These are phyloP conservation scores for Mycosarcoma maydis DNA, from an alignment of 1,284 basidiomycete species.

Conservation along the genomic window DNA sequence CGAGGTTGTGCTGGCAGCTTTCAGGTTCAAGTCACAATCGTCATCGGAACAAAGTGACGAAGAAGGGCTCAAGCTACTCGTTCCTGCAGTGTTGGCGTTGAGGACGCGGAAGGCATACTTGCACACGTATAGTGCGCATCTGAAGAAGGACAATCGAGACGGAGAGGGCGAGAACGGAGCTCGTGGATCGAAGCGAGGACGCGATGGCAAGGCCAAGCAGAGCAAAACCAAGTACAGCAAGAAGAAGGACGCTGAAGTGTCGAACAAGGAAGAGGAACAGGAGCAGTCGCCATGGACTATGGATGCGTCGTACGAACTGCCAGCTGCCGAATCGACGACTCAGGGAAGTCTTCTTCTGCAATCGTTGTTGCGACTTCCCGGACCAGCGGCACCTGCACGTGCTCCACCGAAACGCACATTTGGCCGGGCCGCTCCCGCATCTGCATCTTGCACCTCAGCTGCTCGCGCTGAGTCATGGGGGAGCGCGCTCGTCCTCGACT, in stretches of 20 bases:
- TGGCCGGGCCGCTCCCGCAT: slow-evolving; percentile 14
- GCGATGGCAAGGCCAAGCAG: slow-evolving; percentile 24
- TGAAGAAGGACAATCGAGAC: slow-evolving; percentile 10
- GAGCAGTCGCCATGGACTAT: slow-evolving; percentile 16
- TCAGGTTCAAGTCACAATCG: slow-evolving; percentile 9
- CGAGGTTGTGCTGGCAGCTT: slow-evolving; percentile 23
- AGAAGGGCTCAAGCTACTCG: slow-evolving; percentile 25
- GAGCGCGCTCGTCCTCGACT: slow-evolving; percentile 35
- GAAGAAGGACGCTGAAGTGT: slow-evolving; percentile 4
- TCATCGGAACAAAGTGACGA: neutral
- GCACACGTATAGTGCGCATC: slow-evolving; percentile 22
- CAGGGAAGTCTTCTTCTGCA: slow-evolving; percentile 63
- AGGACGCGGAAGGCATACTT: slow-evolving; percentile 47
- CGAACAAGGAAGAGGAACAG: slow-evolving; percentile 14
- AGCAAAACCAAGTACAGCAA: slow-evolving; percentile 14
- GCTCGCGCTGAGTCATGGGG: slow-evolving; percentile 8
- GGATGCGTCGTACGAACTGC: slow-evolving; percentile 23
- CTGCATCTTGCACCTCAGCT: neutral
- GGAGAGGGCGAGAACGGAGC: slow-evolving; percentile 2
- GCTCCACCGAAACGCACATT: slow-evolving; percentile 28
- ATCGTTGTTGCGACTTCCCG: slow-evolving; percentile 39
- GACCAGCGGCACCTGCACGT: slow-evolving; percentile 31
- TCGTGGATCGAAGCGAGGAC: slow-evolving; percentile 14
- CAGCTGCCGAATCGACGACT: slow-evolving; percentile 19
- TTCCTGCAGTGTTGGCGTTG: slow-evolving; percentile 36